These are phyloP conservation scores for Microdochium nivale DNA, from an alignment of 2,329 filamentous ascomycete species.

Conservation along the genomic window DNA sequence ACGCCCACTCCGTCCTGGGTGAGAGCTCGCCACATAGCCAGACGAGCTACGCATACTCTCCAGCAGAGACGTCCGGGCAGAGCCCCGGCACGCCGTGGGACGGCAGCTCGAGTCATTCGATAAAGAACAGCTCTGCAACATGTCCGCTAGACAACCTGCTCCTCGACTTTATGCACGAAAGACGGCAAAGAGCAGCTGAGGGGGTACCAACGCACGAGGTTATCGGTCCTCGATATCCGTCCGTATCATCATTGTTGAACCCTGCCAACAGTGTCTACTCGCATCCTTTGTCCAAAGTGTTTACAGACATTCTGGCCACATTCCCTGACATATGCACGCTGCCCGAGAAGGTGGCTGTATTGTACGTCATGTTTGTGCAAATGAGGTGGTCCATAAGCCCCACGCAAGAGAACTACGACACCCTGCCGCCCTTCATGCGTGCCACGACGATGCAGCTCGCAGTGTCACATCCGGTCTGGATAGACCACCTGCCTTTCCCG, in stretches of 20 bases:
- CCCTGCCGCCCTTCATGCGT: constrained; percentile 64
- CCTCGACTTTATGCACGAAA: constrained; percentile 67
- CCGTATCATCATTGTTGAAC: constrained; percentile 70
- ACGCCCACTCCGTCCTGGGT: background rate
- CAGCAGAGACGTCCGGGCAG: background rate
- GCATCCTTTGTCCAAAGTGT: constrained; percentile 75
- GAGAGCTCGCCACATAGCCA: constrained; percentile 4
- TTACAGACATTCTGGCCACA: constrained; percentile 77
- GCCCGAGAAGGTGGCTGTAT: constrained; percentile 72
- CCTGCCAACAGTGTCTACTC: constrained; percentile 52
- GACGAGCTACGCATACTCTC: constrained; percentile 6
- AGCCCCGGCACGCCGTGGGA: constrained; percentile 7
- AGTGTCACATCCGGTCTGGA: constrained; percentile 67
- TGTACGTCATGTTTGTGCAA: constrained; percentile 80
- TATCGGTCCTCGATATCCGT: constrained; percentile 70
- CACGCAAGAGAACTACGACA: constrained; percentile 69
- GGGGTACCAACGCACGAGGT: constrained; percentile 57
- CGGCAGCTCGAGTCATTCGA: constrained; percentile 21
- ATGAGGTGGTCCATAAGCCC: constrained; percentile 82
- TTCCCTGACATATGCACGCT: constrained; percentile 73
- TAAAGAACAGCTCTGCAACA: constrained; percentile 58
- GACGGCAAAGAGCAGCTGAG: constrained; percentile 55
- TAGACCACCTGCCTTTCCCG: constrained; percentile 76
- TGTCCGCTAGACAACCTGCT: constrained; percentile 74
- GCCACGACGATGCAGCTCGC: constrained; percentile 60